phyloP scores from a whole-genome alignment of 2,329 filamentous ascomycete species.

The Graphilbum sp. region DNA sequence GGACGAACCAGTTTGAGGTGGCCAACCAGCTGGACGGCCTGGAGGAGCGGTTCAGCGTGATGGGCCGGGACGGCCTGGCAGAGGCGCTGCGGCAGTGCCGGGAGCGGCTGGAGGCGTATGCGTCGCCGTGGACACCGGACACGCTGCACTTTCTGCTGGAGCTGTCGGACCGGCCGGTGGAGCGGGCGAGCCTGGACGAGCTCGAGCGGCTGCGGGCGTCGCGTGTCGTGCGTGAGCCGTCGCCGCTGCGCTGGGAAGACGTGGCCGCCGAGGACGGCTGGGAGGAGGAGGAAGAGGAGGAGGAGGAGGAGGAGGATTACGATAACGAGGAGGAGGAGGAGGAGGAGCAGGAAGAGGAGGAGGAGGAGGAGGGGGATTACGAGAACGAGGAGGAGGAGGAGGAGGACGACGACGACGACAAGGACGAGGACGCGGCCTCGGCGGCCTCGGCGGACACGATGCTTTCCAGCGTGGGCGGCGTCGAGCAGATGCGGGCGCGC shows the following conservation, averaged over 20 bases:
- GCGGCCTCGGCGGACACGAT: constrained; percentile 21
- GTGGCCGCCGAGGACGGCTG: constrained; percentile 64
- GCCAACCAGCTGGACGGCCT: constrained; percentile 49
- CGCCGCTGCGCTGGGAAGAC: constrained; percentile 58
- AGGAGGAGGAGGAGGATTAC: constrained; percentile 28
- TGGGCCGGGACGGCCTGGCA: constrained; percentile 64
- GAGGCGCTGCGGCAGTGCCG: constrained; percentile 40
- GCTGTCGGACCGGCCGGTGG: constrained; percentile 64
- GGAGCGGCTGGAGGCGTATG: constrained; percentile 10
- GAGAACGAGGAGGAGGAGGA: constrained; percentile 54
- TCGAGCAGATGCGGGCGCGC: constrained; percentile 7
- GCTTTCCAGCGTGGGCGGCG: constrained; percentile 4
- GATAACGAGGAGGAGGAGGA: constrained; percentile 54
- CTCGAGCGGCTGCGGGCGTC: constrained; percentile 37
- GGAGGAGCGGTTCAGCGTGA: constrained; percentile 72
- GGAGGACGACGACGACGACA: constrained; percentile 13
- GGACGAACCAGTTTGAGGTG: constrained; percentile 64
- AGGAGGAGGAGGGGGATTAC: constrained; percentile 43
- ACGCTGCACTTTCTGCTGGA: constrained; percentile 62
- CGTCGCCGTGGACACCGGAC: constrained; percentile 59
- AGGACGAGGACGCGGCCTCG: constrained; percentile 40
- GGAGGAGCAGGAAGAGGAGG: constrained; percentile 13
- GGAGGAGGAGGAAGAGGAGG: constrained; percentile 44
- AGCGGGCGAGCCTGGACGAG: constrained; percentile 48
- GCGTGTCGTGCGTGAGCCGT: constrained; percentile 22